Evolutionary conservation across 257 asterid genomes (phyloP).

Genomic region (Perilla frutescens): DNA sequence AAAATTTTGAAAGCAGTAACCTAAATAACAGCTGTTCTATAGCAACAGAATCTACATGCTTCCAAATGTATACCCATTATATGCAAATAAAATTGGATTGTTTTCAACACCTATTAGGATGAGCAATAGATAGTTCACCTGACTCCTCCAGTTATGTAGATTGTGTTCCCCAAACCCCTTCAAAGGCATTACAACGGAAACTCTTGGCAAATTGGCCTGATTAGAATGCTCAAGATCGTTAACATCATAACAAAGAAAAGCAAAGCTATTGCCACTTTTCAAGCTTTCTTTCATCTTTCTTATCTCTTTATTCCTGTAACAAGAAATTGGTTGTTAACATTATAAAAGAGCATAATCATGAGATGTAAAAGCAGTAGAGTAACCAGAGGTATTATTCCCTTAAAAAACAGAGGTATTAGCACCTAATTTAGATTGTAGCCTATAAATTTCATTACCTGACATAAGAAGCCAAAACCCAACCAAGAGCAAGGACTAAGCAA

Average conservation of each 20-base stretch:
- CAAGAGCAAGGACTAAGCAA: constrained; percentile 88
- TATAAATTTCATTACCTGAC: constrained; percentile 65
- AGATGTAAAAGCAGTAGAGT: constrained; percentile 9
- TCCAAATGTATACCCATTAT: constrained; percentile 5
- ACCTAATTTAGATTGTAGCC: constrained; percentile 15
- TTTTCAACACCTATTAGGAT: constrained; percentile 20
- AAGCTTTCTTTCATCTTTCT: constrained; percentile 59
- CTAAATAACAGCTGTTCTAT: constrained; percentile 13
- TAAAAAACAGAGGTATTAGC: not conserved
- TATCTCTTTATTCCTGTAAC: constrained; percentile 84
- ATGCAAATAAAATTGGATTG: constrained; percentile 26
- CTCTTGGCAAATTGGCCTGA: constrained; percentile 84
- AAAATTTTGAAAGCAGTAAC: constrained; percentile 10
- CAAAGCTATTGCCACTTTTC: constrained; percentile 72
- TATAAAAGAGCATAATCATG: constrained; percentile 22
- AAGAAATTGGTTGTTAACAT: constrained; percentile 30
- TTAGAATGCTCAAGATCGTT: constrained; percentile 83
- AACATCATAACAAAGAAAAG: constrained; percentile 73
- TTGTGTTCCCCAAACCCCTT: constrained; percentile 99
- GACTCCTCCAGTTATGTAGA: constrained; percentile 97
- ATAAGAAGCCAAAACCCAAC: constrained; percentile 91
- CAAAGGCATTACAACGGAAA: constrained; percentile 95
- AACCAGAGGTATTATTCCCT: not conserved
- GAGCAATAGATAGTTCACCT: constrained; percentile 57
- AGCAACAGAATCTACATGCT: not conserved